Evolutionary conservation across 2,329 filamentous ascomycete species (phyloP), one percentile per base, ranked within the genome.

Genomic region (Colletotrichum costaricense): DNA sequence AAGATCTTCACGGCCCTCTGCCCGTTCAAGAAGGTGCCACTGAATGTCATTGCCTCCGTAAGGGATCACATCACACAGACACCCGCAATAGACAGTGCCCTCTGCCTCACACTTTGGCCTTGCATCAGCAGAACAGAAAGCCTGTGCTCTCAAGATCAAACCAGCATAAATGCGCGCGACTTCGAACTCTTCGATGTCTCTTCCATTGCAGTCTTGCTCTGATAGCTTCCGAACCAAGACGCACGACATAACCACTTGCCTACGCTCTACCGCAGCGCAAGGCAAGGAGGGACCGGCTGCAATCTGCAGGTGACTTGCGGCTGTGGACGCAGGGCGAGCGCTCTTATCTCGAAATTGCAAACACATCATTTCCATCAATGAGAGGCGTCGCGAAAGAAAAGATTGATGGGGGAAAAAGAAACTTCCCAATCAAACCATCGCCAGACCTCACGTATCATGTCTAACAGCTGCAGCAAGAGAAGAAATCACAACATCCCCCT

Each of bases 21-120:
- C 67, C 57, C 46, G 56, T 63, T 52, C 28, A 22, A 58, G 64
- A 62, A 68, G 69, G 64, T 68, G 46, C n/a, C 19, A 35, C 24
- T 24, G 30, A 54, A 52, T 35, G n/a, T 28, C 60, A 26, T 33
- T 3, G 42, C 5, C 19, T 26, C 58, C 9, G 9, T 6, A 11
- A 9, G 2, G 38, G 12, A 9, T 9, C 24, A 24, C 14, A 46
- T 26, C 16, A 33, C 57, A 69, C 67, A 38, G 67, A 69, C 67
- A 64, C 35, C 59, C 52, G 67, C 67, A 16, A 12, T 26, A 9
- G 49, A 57, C 56, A 55, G 30, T 68, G 56, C 65, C 19, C 19
- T 49, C 4, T 49, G 16, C 42, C 42, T 49, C 42, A 49, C 8
- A 49, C 42, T n/a, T 55, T 57, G 22, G 5, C n/a, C 38, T 24